Conservation (phyloP, 2,329 filamentous ascomycete genomes). For the Ophiostoma triangulosporum region DNA sequence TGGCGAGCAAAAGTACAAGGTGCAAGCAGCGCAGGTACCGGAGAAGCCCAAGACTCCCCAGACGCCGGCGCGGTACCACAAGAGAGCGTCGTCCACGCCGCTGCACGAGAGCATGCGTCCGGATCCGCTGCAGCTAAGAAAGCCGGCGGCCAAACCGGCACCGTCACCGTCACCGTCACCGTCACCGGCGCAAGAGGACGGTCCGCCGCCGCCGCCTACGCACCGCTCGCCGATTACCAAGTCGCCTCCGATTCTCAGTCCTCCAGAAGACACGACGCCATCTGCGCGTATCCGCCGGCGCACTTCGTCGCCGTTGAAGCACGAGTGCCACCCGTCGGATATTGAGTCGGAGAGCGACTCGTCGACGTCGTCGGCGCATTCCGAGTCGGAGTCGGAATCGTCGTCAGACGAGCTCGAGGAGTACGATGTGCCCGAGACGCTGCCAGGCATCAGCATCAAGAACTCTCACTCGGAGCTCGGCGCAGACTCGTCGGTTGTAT, state of each 20-base stretch:
- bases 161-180: too few species aligned
- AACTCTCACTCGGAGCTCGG: conserved; percentile 22
- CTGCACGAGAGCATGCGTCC: conserved; percentile 26
- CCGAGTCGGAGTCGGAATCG: conserved; percentile 31
- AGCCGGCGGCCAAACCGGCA: conserved; percentile 20
- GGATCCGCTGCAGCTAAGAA: conserved; percentile 23
- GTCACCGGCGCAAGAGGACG: neutral
- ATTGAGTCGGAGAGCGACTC: conserved; percentile 47
- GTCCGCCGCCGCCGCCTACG: conserved; percentile 37
- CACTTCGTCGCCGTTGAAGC: conserved; percentile 86
- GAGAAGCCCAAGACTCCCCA: conserved; percentile 8
- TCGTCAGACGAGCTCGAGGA: conserved; percentile 46
- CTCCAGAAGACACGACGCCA: conserved; percentile 33
- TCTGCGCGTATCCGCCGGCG: conserved; percentile 46
- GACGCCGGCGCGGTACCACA: conserved; percentile 20
- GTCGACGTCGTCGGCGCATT: conserved; percentile 40
- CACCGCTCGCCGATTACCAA: conserved; percentile 33
- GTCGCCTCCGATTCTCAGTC: conserved; percentile 27
- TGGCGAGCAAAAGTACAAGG: conserved; percentile 23
- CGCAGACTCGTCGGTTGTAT: conserved; percentile 28
- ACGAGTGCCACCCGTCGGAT: conserved; percentile 86
- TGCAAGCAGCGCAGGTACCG: neutral
- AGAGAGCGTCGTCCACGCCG: conserved; percentile 18
- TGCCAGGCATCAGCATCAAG: conserved; percentile 44
- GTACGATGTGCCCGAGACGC: conserved; percentile 44